Evolutionary conservation across 345 rosid species (phyloP).

Genomic region (Eucalyptus sp.): DNA sequence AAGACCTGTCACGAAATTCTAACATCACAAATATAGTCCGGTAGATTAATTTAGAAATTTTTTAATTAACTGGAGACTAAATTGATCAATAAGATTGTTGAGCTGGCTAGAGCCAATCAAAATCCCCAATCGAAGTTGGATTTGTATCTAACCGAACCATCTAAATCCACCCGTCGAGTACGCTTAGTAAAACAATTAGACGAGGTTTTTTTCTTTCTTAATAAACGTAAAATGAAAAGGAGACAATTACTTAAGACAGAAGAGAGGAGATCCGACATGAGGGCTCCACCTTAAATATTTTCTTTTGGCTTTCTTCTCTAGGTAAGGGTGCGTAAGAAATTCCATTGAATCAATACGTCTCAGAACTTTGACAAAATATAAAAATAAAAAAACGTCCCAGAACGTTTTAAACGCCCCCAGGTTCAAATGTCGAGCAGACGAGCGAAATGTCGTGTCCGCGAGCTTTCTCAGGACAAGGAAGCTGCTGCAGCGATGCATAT

Average conservation of each 20-base stretch:
- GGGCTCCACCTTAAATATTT: background rate
- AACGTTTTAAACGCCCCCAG: background rate
- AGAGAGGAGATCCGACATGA: background rate
- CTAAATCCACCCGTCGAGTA: background rate
- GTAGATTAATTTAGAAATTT: rapidly evolving
- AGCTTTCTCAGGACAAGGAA: background rate
- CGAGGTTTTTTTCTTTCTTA: background rate
- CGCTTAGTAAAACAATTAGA: background rate
- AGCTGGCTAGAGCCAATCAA: background rate
- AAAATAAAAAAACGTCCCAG: background rate
- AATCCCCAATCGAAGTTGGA: background rate
- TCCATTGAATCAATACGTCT: background rate
- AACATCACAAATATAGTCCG: too few relatives aligned
- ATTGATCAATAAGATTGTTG: background rate
- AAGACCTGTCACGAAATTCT: rapidly evolving
- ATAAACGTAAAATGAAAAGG: background rate
- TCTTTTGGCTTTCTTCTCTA: background rate
- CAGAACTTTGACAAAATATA: background rate
- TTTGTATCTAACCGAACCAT: background rate
- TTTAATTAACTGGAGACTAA: too few relatives aligned
- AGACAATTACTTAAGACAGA: background rate
- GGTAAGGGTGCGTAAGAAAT: background rate
- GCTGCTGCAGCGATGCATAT: background rate
- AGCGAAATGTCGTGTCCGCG: background rate
- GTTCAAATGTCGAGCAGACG: background rate